phyloP scores from a whole-genome alignment of 208 protist species.

The Naegleria fowleri region DNA sequence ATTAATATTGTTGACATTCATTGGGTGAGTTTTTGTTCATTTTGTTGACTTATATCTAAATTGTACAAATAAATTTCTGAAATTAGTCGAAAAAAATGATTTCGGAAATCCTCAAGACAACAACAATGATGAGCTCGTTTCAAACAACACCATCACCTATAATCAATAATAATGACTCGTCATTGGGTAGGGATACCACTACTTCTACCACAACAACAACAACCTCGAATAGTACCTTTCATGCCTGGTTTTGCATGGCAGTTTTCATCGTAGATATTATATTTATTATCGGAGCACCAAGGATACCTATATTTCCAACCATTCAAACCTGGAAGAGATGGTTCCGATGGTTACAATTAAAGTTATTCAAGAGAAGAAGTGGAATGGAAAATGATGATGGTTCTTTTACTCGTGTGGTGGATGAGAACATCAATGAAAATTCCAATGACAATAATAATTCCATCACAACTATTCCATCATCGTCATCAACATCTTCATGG shows the following conservation, averaged over 20 bases:
- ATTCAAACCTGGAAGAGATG: not conserved
- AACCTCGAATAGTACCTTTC: not conserved
- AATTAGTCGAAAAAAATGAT: too few species aligned
- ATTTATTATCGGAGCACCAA: not conserved
- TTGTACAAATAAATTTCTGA: too few species aligned
- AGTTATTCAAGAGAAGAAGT: not conserved
- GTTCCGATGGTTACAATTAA: not conserved
- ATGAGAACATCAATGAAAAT: not conserved
- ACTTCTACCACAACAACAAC: too few species aligned
- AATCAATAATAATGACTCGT: too few species aligned
- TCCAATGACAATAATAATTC: not conserved
- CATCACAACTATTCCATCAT: not conserved
- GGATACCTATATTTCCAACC: not conserved
- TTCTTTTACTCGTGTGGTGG: too few species aligned
- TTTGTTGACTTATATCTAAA: too few species aligned
- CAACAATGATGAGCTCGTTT: too few species aligned
- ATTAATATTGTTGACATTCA: too few species aligned
- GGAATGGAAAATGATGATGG: not conserved
- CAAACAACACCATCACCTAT: too few species aligned
- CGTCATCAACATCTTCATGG: not conserved
- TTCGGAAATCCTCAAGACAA: too few species aligned
- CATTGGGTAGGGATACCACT: too few species aligned
- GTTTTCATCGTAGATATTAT: slow-evolving; percentile 1
- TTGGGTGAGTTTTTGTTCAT: too few species aligned
- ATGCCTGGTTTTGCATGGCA: not conserved